A percentile compares a stretch with the other conserved stretches of the same genome.
These are phyloP conservation scores for Endogone sp. DNA, from an alignment of 192 early-diverging fungal species.

Conservation along the genomic window DNA sequence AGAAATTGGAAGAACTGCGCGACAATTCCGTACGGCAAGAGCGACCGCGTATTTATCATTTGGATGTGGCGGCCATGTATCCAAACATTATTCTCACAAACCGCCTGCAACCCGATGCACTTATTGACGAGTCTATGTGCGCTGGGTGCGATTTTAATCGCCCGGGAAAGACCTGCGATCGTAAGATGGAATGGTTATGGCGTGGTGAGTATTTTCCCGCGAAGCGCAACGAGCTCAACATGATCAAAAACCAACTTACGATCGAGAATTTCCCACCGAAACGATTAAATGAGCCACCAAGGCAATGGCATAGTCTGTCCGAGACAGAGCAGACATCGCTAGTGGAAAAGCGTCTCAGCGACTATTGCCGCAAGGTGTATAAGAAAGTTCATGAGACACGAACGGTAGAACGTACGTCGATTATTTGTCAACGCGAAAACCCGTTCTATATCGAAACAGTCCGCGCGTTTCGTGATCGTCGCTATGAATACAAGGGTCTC, in stretches of 20 bases:
- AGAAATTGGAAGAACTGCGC: conserved; percentile 65
- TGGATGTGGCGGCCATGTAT: conserved; percentile 99
- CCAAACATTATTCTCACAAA: conserved; percentile 99
- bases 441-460: conserved; percentile 99
- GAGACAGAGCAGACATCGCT: conserved; percentile 63
- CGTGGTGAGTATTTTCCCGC: conserved; percentile 95
- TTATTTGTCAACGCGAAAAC: conserved; percentile 97
- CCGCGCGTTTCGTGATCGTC: conserved; percentile 90
- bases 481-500: conserved; percentile 96
- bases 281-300: conserved; percentile 39
- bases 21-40: conserved; percentile 75
- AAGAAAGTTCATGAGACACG: conserved; percentile 77
- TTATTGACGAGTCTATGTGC: conserved; percentile 84
- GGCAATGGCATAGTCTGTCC: conserved; percentile 66
- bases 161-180: conserved; percentile 83
- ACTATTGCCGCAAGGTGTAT: conserved; percentile 89
- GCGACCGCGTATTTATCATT: conserved; percentile 90
- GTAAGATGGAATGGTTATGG: conserved; percentile 96
- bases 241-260: conserved; percentile 85
- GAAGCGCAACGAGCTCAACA: conserved; percentile 83
- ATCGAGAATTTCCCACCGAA: conserved; percentile 75
- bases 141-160: conserved; percentile 92
- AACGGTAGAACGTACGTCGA: conserved; percentile 77
- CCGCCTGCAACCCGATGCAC: conserved; percentile 95
- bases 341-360: conserved; percentile 75